Percentiles rank a stretch among this genome's conserved stretches.
phyloP scores from a whole-genome alignment of 2,329 filamentous ascomycete genomes.

The Fusarium torulosum region DNA sequence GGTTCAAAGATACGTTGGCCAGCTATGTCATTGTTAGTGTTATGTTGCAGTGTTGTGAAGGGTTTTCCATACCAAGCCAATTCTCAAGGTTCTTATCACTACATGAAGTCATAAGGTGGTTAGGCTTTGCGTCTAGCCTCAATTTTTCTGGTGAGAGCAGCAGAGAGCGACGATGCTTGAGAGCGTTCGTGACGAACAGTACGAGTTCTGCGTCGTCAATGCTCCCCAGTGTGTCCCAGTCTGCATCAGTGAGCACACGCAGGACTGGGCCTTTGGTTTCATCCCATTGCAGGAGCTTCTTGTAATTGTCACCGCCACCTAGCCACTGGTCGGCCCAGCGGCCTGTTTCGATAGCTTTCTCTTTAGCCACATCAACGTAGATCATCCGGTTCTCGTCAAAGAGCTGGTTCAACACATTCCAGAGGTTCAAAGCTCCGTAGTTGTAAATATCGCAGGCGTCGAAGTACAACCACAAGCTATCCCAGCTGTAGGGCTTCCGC shows the following conservation, averaged over 20 bases:
- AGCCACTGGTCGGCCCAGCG: conserved; percentile 57
- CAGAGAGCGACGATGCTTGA: conserved; percentile 50
- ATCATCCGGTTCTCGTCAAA: conserved; percentile 57
- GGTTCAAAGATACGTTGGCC: conserved; percentile 46
- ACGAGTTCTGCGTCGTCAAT: conserved; percentile 48
- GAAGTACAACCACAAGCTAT: conserved; percentile 62
- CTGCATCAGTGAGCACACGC: conserved; percentile 45
- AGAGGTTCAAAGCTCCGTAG: conserved; percentile 62
- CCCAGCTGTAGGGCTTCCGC: conserved; percentile 51
- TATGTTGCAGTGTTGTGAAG: not conserved
- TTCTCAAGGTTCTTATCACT: conserved; percentile 49
- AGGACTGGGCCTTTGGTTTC: conserved; percentile 46
- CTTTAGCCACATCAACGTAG: conserved; percentile 43
- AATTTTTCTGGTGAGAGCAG: conserved; percentile 39
- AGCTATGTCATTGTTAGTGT: conserved; percentile 45
- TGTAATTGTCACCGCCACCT: conserved; percentile 45
- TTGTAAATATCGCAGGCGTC: conserved; percentile 62
- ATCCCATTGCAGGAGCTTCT: conserved; percentile 52
- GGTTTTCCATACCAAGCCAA: conserved; percentile 53
- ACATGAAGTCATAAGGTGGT: conserved; percentile 48
- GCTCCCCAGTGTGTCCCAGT: conserved; percentile 49
- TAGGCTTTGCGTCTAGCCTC: conserved; percentile 31
- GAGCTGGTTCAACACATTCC: conserved; percentile 59
- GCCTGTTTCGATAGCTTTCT: conserved; percentile 49
- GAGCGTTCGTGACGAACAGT: conserved; percentile 51